Evolutionary conservation across 1,284 basidiomycete genomes (phyloP), one percentile per base, ranked within the genome.

Genomic region (Ceratobasidium theobromae): DNA sequence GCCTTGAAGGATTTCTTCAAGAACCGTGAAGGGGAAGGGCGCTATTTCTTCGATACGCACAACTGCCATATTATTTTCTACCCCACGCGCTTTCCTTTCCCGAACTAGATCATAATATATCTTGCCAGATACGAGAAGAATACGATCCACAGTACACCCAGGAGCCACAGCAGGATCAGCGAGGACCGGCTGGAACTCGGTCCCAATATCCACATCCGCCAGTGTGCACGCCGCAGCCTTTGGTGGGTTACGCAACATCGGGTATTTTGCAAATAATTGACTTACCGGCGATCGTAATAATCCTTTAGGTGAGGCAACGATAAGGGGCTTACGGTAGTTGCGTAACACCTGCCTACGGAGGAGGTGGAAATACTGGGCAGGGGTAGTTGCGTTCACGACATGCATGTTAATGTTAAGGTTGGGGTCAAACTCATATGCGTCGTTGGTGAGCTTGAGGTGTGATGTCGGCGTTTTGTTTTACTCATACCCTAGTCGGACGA

Each of bases 321-420:
- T 80, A 49, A 95, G 79, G 0, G 92, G 93, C 74, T 92, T 93
- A 67, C 93, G 82, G 77, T 87, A 95, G 71, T 93, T 92, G 40
- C 93, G 81, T 72, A 82, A 80, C 75, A 95, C 84, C 75, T 95
- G 93, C 46, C 93, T 81, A 52, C 93, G 80, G 25, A 96, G 79
- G 0, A 95, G 79, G 75, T 95, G 93, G 84, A 95, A 95, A 73
- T 93, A 91, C 69, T 95, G 91, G 0, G 90, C 89, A 0, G 93
- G 86, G 0, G 92, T 94, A 0, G 92, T 95, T 0, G 92, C 91
- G 77, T 88, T 94, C 8, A 84, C 84, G 46, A 95, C 82, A 58
- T 89, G 87, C 80, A 95, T 87, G 74, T 95, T 95, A 70, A 85
- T 77, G 70, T 88, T 86, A 2, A 71, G 21, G 72, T 68, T 76